Conservation (phyloP, 2,329 filamentous ascomycete genomes). For the Zymoseptoria passerinii region DNA sequence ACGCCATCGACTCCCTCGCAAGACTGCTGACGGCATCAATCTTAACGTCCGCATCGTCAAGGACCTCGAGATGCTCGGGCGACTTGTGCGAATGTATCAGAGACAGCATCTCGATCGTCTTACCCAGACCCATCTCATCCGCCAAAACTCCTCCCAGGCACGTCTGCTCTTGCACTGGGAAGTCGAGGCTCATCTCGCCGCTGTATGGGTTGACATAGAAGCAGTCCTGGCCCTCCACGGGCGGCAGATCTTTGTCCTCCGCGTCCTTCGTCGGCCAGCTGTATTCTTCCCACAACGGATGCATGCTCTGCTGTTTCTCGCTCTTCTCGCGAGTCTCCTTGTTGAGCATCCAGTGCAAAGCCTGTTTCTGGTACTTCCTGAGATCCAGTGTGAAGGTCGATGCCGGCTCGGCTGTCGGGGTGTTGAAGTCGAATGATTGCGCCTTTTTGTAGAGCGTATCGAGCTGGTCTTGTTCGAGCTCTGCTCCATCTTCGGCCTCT, state of each 20-base stretch:
- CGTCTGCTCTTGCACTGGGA: constrained; percentile 88
- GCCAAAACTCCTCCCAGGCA: constrained; percentile 89
- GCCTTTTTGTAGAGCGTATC: constrained; percentile 92
- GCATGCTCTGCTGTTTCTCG: constrained; percentile 73
- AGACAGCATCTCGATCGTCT: constrained; percentile 97
- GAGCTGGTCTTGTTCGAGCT: constrained; percentile 90
- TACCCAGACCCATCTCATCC: constrained; percentile 95
- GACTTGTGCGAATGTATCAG: constrained; percentile 77
- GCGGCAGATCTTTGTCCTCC: constrained; percentile 66
- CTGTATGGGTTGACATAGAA: constrained; percentile 98
- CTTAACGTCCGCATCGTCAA: constrained; percentile 18
- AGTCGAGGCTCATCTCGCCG: constrained; percentile 82
- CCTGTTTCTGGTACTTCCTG: constrained; percentile 90
- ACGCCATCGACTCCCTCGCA: constrained; percentile 52
- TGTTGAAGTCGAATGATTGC: constrained; percentile 91
- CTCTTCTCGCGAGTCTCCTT: constrained; percentile 78
- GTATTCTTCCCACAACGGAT: constrained; percentile 96
- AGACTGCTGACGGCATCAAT: constrained; percentile 50
- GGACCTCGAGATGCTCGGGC: constrained; percentile 25
- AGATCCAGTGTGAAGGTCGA: constrained; percentile 74
- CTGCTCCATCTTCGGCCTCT: constrained; percentile 71
- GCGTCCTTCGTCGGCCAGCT: constrained; percentile 79
- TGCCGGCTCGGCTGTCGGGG: constrained; percentile 75
- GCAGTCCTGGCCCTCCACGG: constrained; percentile 55
- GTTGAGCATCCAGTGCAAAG: constrained; percentile 88